These are phyloP conservation scores for Lachnellula cervina DNA, from an alignment of 2,329 filamentous ascomycete genomes.

Conservation along the genomic window DNA sequence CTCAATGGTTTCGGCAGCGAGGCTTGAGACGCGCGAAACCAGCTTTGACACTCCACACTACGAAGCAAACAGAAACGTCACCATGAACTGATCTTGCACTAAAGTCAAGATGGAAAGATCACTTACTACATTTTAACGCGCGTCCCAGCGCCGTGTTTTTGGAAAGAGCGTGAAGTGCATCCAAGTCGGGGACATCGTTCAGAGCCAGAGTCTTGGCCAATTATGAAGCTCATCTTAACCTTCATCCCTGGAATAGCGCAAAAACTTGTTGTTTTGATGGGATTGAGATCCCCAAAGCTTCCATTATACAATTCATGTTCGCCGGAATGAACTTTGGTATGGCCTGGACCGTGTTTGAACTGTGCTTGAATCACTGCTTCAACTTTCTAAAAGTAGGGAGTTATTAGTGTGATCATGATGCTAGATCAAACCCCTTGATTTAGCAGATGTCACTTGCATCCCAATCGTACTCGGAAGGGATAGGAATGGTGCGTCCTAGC, in stretches of 20 bases:
- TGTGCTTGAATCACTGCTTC: constrained; percentile 9
- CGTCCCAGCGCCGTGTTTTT: neutral
- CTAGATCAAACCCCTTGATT: neutral
- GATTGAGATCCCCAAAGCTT: neutral
- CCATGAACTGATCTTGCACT: neutral
- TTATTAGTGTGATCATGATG: neutral
- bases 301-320: constrained; percentile 7
- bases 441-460: neutral
- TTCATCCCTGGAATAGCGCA: neutral
- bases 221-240: neutral
- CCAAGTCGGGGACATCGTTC: neutral
- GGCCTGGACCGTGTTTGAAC: constrained; percentile 6
- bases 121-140: neutral
- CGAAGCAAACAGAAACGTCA: too few relatives aligned
- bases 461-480: constrained; percentile 13
- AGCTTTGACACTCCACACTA: neutral
- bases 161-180: neutral
- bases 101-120: too few relatives aligned
- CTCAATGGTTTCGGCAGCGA: neutral
- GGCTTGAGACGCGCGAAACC: neutral
- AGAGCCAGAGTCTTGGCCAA: neutral
- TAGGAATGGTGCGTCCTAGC: constrained; percentile 6
- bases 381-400: neutral
- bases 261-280: neutral
- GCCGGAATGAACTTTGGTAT: constrained; percentile 6